Evolutionary conservation across 2,329 filamentous ascomycete genomes (phyloP), one percentile per base, ranked within the genome.

Genomic region (Nothomitra cinnamomea): DNA sequence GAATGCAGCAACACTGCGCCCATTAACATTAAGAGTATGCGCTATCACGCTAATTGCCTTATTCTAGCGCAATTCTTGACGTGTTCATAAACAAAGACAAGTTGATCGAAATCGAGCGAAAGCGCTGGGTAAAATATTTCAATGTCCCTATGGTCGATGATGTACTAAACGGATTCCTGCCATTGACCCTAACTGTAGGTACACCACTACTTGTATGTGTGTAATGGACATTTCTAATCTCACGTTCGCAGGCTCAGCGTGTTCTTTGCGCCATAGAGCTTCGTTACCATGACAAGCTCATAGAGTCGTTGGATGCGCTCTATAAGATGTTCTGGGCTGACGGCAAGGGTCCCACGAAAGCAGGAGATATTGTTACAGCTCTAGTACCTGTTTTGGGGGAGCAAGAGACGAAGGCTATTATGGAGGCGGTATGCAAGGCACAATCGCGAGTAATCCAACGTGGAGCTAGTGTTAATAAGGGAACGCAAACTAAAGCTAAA

Each of bases 101-200:
- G 64, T 82, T 74, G 72, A 76, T 79, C 55, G 62, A 69, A 36
- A 53, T 55, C 12, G 76, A 82, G 58, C 74, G 78, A 15, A 45
- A 64, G 19, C 75, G 78, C 55, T 79, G 74, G 74, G 66, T 75
- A 1, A 64, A 65, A 8, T 64, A 67, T 55, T 77, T 80, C 66
- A 66, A 71, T 36, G 68, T 82, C 45, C 78, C 79, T 12, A 73
- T 80, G 51, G 59, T 63, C 0, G 59, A 66, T 1, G 53, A 57
- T 0, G 57, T 63, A 5, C 77, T 77, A 1, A 64, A 70, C 1
- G 70, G 70, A 0, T 81, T 80, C 58, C 78, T 78, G 0, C 67
- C 70, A 24, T 63, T 70, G 42, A 80, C 77, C 0, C 58, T 80
- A 5, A 61, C 64, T 1, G 64, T 66, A 53, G 19, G 54, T 45